These are phyloP conservation scores for Cryptococcus neoformans DNA, from an alignment of 1,284 basidiomycete genomes.

Conservation along the genomic window DNA sequence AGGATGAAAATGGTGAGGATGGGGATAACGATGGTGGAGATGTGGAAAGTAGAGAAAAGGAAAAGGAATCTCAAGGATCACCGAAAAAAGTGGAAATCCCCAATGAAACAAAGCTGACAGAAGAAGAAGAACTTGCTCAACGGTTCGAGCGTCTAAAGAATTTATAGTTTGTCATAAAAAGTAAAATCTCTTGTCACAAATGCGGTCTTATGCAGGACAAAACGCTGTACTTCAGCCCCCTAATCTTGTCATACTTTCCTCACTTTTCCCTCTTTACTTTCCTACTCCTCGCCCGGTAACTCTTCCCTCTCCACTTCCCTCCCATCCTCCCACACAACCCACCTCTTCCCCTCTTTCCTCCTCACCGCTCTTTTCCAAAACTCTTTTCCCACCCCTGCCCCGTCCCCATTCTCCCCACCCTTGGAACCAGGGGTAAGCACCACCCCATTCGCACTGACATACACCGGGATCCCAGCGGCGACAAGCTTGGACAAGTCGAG, in stretches of 20 bases:
- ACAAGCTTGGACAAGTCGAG: constrained; percentile 40
- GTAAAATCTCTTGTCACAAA: too few relatives aligned
- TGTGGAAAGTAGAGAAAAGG: neutral
- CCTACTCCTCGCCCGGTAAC: constrained; percentile 5
- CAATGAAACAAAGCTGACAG: constrained; percentile 21
- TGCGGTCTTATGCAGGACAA: too few relatives aligned
- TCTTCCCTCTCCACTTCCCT: constrained; percentile 3
- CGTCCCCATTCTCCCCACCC: constrained; percentile 29
- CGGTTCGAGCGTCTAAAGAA: constrained; percentile 44
- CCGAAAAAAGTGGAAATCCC: constrained; percentile 1
- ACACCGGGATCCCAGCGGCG: constrained; percentile 39
- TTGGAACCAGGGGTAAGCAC: constrained; percentile 45
- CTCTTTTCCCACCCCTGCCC: constrained; percentile 19
- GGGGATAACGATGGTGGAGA: neutral
- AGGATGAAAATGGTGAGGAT: neutral
- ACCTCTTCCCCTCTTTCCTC: constrained; percentile 17
- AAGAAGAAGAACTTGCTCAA: constrained; percentile 43
- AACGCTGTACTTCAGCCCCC: too few relatives aligned
- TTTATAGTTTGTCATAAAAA: constrained; percentile 4
- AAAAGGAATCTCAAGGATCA: neutral
- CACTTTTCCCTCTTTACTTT: neutral
- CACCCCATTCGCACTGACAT: constrained; percentile 44
- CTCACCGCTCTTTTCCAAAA: constrained; percentile 40
- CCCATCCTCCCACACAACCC: constrained; percentile 40
- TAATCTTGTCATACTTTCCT: too few relatives aligned